Conservation (phyloP, 1,139 yeast genomes). For the Magnusiomyces ingens region DNA sequence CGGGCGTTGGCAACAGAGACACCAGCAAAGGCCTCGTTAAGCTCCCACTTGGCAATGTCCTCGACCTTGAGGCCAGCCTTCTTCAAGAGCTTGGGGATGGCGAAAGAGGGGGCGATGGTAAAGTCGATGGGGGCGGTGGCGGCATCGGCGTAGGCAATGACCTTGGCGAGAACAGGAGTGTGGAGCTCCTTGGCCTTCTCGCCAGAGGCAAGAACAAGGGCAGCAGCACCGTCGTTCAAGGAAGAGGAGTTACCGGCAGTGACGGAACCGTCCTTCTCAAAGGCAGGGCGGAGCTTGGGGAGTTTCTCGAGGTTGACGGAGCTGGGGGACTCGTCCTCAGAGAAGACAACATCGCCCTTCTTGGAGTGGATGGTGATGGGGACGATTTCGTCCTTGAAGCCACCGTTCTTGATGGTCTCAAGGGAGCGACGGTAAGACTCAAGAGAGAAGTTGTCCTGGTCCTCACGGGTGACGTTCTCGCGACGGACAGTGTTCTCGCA, state of each 20-base stretch:
- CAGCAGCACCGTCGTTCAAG: constrained; percentile 93
- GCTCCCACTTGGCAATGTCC: constrained; percentile 62
- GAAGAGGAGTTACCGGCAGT: constrained; percentile 94
- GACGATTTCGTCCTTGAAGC: constrained; percentile 45
- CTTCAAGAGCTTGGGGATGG: constrained; percentile 75
- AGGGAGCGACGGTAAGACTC: constrained; percentile 47
- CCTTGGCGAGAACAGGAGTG: constrained; percentile 60
- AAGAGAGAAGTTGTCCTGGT: constrained; percentile 50
- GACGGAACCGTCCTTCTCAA: constrained; percentile 85
- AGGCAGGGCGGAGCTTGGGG: constrained; percentile 73
- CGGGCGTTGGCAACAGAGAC: constrained; percentile 83
- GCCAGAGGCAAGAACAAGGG: constrained; percentile 74
- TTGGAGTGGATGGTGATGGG: constrained; percentile 49
- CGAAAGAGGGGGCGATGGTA: constrained; percentile 88
- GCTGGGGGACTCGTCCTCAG: constrained; percentile 60
- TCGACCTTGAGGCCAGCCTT: constrained; percentile 46
- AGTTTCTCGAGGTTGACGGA: constrained; percentile 65
- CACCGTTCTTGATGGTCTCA: constrained; percentile 42
- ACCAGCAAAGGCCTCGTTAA: constrained; percentile 91
- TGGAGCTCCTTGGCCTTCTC: constrained; percentile 60
- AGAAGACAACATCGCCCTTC: constrained; percentile 42
- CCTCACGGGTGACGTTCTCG: constrained; percentile 46
- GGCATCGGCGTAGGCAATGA: constrained; percentile 91
- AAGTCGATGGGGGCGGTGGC: constrained; percentile 87
- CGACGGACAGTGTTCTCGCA: constrained; percentile 57